Percentiles rank a stretch among this genome's conserved stretches.
These are phyloP conservation scores for Leccinum disarticulatum DNA, from an alignment of 768 basidiomycete species.

Conservation along the genomic window DNA sequence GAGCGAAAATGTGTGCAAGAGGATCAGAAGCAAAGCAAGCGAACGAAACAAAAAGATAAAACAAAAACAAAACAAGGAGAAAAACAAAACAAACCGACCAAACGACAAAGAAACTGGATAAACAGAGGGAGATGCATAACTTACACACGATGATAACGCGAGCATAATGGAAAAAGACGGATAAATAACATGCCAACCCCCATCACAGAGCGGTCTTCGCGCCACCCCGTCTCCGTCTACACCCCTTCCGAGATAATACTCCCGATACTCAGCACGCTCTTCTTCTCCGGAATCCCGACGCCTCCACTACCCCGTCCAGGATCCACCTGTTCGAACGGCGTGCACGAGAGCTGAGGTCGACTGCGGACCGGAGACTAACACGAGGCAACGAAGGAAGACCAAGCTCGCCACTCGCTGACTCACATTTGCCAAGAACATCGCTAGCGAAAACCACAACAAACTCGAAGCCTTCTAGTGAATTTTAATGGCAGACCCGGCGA, in stretches of 20 bases:
- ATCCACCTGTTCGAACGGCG: constrained; percentile 32
- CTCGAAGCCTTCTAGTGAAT: too few relatives aligned
- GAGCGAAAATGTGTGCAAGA: background rate
- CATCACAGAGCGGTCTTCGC: background rate
- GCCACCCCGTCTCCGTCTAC: constrained; percentile 2
- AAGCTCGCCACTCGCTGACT: too few relatives aligned
- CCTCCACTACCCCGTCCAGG: constrained; percentile 15
- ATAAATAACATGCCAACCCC: background rate
- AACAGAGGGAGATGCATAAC: background rate
- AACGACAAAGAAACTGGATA: background rate
- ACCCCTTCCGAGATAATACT: constrained; percentile 61
- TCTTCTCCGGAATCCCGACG: constrained; percentile 42
- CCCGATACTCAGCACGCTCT: constrained; percentile 67
- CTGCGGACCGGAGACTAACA: too few relatives aligned
- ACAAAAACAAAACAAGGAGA: too few relatives aligned
- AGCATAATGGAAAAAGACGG: background rate
- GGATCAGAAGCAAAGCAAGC: background rate
- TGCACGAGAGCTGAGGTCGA: constrained; percentile 31
- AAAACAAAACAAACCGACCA: background rate
- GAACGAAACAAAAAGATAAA: background rate
- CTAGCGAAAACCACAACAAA: too few relatives aligned
- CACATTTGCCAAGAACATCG: too few relatives aligned
- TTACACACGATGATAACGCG: background rate
- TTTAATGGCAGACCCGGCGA: too few relatives aligned
- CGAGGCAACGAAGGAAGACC: too few relatives aligned